Percentiles rank a stretch among this genome's conserved stretches.
Evolutionary conservation across 345 rosid species (phyloP).

Genomic region (Eucalyptus paniculata): DNA sequence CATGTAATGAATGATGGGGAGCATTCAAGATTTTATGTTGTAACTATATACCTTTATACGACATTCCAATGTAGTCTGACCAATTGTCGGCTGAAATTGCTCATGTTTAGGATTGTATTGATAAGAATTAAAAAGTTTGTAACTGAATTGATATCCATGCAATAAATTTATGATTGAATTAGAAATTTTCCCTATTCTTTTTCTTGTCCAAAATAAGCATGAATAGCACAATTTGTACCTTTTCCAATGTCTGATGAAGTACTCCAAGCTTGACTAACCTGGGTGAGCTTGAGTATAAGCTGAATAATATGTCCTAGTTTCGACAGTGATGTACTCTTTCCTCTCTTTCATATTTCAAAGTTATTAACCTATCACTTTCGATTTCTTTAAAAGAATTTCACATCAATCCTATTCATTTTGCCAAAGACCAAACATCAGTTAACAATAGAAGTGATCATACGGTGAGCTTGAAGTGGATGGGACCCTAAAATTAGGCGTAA

Average conservation of each 20-base stretch:
- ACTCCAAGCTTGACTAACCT: not conserved
- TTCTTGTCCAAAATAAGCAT: not conserved
- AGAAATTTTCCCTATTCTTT: not conserved
- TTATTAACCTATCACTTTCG: not conserved
- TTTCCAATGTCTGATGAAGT: not conserved
- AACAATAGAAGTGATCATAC: not conserved
- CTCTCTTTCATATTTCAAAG: not conserved
- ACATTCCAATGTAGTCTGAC: not conserved
- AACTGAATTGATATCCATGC: fast-evolving
- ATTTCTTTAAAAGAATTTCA: not conserved
- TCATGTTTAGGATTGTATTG: not conserved
- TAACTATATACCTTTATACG: not conserved
- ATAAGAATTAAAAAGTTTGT: not conserved
- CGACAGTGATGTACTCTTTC: not conserved
- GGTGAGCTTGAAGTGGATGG: not conserved
- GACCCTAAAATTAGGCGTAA: not conserved
- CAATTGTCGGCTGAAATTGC: not conserved
- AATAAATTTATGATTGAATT: fast-evolving
- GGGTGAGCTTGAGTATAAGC: not conserved
- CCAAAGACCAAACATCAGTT: not conserved
- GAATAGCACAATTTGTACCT: not conserved
- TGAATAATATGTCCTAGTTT: not conserved
- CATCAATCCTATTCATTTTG: not conserved
- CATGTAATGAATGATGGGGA: not conserved
- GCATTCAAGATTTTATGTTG: not conserved